Conservation (phyloP, 1,284 basidiomycete genomes). For the Xerocomus minutiporus region DNA sequence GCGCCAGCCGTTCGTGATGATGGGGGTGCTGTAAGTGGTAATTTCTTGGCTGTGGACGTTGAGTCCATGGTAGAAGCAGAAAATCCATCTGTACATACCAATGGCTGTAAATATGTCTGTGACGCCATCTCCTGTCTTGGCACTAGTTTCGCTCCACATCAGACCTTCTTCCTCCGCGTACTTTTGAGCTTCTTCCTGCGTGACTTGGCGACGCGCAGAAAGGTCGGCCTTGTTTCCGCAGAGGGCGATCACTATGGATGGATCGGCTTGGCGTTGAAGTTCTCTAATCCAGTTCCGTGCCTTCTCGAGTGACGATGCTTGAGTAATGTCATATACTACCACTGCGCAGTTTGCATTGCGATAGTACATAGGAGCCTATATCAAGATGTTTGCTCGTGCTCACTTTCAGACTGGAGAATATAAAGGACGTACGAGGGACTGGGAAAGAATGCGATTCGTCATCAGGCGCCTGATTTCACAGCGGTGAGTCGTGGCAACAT, state of each 20-base stretch:
- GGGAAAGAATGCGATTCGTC: conserved; percentile 5
- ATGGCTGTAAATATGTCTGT: conserved; percentile 85
- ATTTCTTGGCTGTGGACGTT: conserved; percentile 64
- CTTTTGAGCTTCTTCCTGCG: conserved; percentile 83
- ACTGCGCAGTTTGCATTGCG: conserved; percentile 86
- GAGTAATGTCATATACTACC: conserved; percentile 86
- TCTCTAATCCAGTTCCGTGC: conserved; percentile 96
- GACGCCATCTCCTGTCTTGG: conserved; percentile 90
- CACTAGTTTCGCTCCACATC: conserved; percentile 95
- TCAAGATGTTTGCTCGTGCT: conserved; percentile 2
- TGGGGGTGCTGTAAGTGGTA: conserved; percentile 69
- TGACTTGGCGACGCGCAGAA: conserved; percentile 73
- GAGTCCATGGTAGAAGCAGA: background rate
- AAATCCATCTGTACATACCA: conserved; percentile 39
- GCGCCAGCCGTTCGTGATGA: conserved; percentile 51
- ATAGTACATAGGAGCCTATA: conserved; percentile 88
- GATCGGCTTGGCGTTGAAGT: conserved; percentile 95
- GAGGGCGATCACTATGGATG: conserved; percentile 91
- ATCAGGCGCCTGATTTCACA: background rate
- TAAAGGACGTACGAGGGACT: conserved; percentile 57
- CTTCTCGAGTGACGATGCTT: conserved; percentile 86
- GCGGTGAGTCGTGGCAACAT: conserved; percentile 22
- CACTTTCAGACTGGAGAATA: conserved; percentile 8
- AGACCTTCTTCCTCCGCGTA: conserved; percentile 94
- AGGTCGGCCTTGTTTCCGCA: conserved; percentile 96